Evolutionary conservation across 1,284 basidiomycete species (phyloP).

Genomic region (Pseudozyma pruni): DNA sequence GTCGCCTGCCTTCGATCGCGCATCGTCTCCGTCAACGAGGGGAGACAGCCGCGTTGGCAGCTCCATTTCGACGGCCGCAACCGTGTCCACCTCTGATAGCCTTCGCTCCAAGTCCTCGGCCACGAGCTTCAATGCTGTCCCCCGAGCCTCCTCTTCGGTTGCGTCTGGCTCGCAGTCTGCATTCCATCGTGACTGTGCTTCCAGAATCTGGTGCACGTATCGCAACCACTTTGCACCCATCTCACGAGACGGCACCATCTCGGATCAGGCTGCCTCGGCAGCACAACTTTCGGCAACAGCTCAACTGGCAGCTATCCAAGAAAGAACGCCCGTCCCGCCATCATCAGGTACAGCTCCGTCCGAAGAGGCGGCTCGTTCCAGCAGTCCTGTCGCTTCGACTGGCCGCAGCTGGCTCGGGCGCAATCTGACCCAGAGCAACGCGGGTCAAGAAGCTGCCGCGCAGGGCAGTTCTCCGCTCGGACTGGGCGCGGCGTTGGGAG

Average conservation of each 20-base stretch:
- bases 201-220: conserved; percentile 66
- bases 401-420: conserved; percentile 45
- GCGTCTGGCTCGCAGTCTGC: conserved; percentile 19
- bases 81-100: conserved; percentile 25
- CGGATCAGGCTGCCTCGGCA: conserved; percentile 56
- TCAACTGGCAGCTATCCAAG: conserved; percentile 13
- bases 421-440: conserved; percentile 30
- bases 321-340: conserved; percentile 2
- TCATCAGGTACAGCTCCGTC: conserved; percentile 5
- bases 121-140: conserved; percentile 22
- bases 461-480: conserved; percentile 22
- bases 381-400: conserved; percentile 21
- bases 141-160: neutral
- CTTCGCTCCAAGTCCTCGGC: conserved; percentile 35
- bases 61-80: conserved; percentile 31
- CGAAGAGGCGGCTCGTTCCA: conserved; percentile 11
- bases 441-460: conserved; percentile 12
- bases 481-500: conserved; percentile 33
- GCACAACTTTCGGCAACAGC: conserved; percentile 31
- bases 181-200: conserved; percentile 53
- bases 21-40: conserved; percentile 1
- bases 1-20: conserved; percentile 10
- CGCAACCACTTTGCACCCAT: conserved; percentile 64
- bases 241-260: conserved; percentile 62
- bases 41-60: conserved; percentile 31